Evolutionary conservation across 106 monocot genomes (phyloP), one percentile per base, ranked within the genome.

Genomic region (Allium cepa): DNA sequence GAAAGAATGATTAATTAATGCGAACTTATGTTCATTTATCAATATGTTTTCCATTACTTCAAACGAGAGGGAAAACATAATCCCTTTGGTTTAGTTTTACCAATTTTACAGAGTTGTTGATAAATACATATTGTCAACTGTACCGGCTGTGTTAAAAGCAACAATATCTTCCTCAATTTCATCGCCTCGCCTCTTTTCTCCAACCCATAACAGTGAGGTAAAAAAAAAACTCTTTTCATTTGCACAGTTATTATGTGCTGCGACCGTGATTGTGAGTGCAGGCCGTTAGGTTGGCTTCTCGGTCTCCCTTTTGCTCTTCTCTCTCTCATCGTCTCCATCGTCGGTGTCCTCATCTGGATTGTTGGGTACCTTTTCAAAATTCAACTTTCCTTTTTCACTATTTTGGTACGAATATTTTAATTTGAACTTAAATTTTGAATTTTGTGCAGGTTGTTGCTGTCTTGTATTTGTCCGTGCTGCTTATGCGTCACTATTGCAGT

Each of bases 401-500:
- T 28, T 62, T 46, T 60, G 56, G 47, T 47, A 17, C 3, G 3
- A 11, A 10, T 14, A 60, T 63, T 63, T 17, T 12, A 45, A 4
- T 36, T 65, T 49, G 17, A 16, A 14, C 26, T 18, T 10, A 28
- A 15, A 22, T 16, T 66, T 26, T 48, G 12, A 49, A 66, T 50
- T 63, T 11, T 17, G 48, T 13, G 48, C 73, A 88, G 88, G 81
- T 70, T 95, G 79, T 69, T 81, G 58, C 69, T 95, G 63, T 95
- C 95, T 36, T 95, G 95, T 79, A 82, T 95, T 56, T 95, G 91
- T 79, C 91, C 95, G 48, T 95, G 95, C 77, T 95, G 95, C 74
- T 75, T 95, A 59, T 95, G 95, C 72, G 91, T 95, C 75, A 95
- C 91, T 63, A 50, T 95, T 46, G 8, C 85, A 75, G 88, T 95